These are phyloP conservation scores for Aspergillus asperescens DNA, from an alignment of 495 filamentous ascomycete species.

Conservation along the genomic window DNA sequence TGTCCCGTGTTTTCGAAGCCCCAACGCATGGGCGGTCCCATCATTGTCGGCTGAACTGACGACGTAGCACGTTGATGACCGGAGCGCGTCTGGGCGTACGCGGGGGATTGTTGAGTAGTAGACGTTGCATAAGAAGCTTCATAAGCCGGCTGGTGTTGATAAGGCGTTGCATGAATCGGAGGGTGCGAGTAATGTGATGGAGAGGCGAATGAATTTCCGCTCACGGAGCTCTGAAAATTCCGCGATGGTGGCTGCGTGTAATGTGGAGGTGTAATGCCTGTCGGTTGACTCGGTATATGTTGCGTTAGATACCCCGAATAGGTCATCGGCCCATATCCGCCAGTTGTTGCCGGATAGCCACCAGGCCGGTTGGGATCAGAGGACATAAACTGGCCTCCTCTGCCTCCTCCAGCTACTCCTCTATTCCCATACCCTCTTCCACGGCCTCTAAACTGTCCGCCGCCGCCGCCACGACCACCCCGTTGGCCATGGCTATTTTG, in stretches of 20 bases:
- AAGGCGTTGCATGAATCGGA: constrained; percentile 23
- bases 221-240: constrained; percentile 25
- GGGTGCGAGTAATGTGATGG: constrained; percentile 27
- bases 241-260: constrained; percentile 24
- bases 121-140: constrained; percentile 24
- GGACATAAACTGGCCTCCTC: constrained; percentile 46
- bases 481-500: constrained; percentile 28
- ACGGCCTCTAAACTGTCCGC: constrained; percentile 36
- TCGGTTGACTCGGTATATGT: constrained; percentile 20
- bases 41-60: constrained; percentile 43
- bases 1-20: constrained; percentile 44
- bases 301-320: constrained; percentile 31
- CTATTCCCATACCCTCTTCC: constrained; percentile 45
- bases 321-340: constrained; percentile 29
- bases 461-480: constrained; percentile 28
- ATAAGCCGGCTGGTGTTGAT: constrained; percentile 30
- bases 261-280: constrained; percentile 26
- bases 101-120: constrained; percentile 21
- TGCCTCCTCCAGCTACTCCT: constrained; percentile 46
- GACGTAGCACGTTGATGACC: constrained; percentile 23
- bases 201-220: constrained; percentile 22
- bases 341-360: constrained; percentile 21
- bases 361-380: constrained; percentile 17
- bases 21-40: constrained; percentile 56
- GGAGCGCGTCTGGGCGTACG: constrained; percentile 24